These are phyloP conservation scores for Trichoderma citrinoviride DNA, from an alignment of 2,329 filamentous ascomycete species.

Conservation along the genomic window DNA sequence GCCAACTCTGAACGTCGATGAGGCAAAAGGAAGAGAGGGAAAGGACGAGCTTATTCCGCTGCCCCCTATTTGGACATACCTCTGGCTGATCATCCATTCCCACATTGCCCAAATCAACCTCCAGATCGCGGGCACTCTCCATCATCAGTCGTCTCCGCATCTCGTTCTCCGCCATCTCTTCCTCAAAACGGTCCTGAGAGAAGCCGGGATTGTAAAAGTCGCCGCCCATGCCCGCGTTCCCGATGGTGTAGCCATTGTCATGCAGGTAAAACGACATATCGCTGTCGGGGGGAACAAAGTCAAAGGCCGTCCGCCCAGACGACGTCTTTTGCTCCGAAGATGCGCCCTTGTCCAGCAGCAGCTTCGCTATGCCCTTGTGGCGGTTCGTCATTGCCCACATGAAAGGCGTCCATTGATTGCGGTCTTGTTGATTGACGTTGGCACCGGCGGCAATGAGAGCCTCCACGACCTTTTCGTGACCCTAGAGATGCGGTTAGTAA, in stretches of 20 bases:
- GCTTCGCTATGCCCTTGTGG: constrained; percentile 93
- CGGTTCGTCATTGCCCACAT: constrained; percentile 99
- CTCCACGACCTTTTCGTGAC: constrained; percentile 84
- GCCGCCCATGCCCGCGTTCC: constrained; percentile 72
- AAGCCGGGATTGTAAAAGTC: constrained; percentile 95
- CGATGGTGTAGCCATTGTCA: constrained; percentile 88
- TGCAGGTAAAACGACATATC: constrained; percentile 96
- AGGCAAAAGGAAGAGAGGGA: not conserved
- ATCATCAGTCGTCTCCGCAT: constrained; percentile 97
- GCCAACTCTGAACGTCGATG: not conserved
- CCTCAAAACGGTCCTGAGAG: constrained; percentile 90
- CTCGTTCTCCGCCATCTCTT: constrained; percentile 95
- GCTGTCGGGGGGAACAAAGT: constrained; percentile 92
- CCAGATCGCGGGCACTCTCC: constrained; percentile 95
- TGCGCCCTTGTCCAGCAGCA: constrained; percentile 86
- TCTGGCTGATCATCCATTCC: constrained; percentile 95
- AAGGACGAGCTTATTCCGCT: not conserved
- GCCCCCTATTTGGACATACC: constrained; percentile 47
- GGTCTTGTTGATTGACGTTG: constrained; percentile 88
- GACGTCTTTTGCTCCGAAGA: constrained; percentile 96
- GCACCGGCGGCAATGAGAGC: constrained; percentile 81
- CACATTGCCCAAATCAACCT: constrained; percentile 93
- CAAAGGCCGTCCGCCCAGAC: constrained; percentile 87
- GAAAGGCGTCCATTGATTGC: constrained; percentile 93
- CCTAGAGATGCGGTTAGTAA: constrained; percentile 45